Evolutionary conservation across 768 basidiomycete species (phyloP).

Genomic region (Leccinum incarnatum): DNA sequence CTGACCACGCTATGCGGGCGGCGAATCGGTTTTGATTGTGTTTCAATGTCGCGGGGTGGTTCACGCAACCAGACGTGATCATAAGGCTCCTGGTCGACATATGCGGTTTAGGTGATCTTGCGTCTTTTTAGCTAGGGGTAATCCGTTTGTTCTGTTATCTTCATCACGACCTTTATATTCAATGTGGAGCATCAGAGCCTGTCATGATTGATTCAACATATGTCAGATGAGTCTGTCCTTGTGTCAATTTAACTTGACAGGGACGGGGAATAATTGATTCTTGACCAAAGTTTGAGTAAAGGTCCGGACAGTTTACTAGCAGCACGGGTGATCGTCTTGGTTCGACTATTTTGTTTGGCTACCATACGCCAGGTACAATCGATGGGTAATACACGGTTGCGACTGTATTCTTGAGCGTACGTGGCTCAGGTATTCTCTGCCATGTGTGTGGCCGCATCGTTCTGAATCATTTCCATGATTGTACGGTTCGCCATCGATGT

Average conservation of each 20-base stretch:
- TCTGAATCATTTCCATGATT: constrained; percentile 34
- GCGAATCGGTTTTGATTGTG: constrained; percentile 57
- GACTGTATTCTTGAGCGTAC: neutral
- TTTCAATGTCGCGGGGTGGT: constrained; percentile 55
- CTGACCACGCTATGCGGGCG: constrained; percentile 52
- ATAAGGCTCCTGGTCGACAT: neutral
- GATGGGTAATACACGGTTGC: constrained; percentile 7
- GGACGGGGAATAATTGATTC: neutral
- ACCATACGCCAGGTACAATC: constrained; percentile 1
- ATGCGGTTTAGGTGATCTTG: neutral
- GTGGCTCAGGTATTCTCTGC: neutral
- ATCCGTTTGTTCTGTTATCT: neutral
- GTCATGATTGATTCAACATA: neutral
- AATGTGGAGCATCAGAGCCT: neutral
- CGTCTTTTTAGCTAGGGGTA: neutral
- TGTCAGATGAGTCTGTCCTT: neutral
- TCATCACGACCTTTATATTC: neutral
- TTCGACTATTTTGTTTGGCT: neutral
- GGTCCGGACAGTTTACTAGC: neutral
- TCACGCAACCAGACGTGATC: constrained; percentile 40
- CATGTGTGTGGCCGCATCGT: neutral
- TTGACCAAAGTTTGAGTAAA: neutral
- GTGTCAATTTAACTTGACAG: neutral
- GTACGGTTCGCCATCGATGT: constrained; percentile 38
- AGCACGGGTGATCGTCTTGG: neutral